phyloP scores from a whole-genome alignment of 441 rosid genomes.

The Adansonia grandidieri region DNA sequence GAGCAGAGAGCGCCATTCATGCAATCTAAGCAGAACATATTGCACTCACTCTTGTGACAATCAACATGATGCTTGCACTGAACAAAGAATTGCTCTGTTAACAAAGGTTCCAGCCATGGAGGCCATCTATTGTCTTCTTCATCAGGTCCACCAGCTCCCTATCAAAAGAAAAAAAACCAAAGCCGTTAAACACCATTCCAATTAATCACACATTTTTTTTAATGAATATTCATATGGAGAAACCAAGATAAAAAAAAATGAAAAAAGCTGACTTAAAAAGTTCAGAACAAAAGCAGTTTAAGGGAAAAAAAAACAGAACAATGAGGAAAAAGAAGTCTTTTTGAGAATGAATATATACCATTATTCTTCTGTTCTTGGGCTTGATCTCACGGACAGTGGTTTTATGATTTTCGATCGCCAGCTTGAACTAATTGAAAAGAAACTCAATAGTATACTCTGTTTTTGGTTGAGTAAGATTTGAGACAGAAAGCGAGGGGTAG shows the following conservation, averaged over 20 bases:
- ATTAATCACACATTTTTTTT: conserved; percentile 24
- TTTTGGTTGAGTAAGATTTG: conserved; percentile 27
- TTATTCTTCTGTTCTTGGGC: conserved; percentile 83
- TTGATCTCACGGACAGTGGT: conserved; percentile 72
- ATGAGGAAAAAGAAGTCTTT: conserved; percentile 7
- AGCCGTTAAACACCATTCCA: conserved; percentile 33
- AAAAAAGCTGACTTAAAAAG: not conserved
- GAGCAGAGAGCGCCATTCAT: conserved; percentile 83
- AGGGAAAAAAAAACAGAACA: not conserved
- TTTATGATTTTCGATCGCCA: conserved; percentile 90
- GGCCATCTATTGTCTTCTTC: conserved; percentile 83
- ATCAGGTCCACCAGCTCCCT: conserved; percentile 83
- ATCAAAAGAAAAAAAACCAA: conserved; percentile 8
- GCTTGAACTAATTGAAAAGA: conserved; percentile 35
- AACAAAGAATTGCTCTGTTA: conserved; percentile 76
- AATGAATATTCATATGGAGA: conserved; percentile 31
- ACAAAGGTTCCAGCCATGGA: conserved; percentile 78
- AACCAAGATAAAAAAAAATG: not conserved
- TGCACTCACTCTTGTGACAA: conserved; percentile 93
- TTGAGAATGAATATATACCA: conserved; percentile 45
- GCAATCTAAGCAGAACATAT: conserved; percentile 91
- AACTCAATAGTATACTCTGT: conserved; percentile 26
- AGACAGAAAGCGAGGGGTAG: not conserved
- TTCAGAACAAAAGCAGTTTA: not conserved
- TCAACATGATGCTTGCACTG: conserved; percentile 84